These are phyloP conservation scores for Cyberlindnera amylophila DNA, from an alignment of 805 yeast genomes.

Conservation along the genomic window DNA sequence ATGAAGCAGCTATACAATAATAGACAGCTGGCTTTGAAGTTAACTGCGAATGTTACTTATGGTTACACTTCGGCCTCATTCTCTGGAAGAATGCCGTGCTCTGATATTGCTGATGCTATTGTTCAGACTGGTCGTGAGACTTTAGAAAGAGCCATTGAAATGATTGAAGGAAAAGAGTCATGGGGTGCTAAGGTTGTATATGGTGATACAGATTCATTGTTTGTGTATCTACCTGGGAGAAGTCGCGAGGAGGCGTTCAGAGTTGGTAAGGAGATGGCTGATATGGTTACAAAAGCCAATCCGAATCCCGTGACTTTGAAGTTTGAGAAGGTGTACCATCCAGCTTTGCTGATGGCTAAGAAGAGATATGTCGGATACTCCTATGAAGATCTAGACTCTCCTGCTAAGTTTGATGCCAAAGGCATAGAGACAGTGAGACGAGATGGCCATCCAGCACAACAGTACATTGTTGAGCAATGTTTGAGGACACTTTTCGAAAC, in stretches of 20 bases:
- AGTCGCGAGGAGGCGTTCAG: constrained; percentile 71
- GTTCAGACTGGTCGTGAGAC: constrained; percentile 90
- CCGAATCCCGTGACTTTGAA: constrained; percentile 82
- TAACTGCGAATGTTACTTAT: constrained; percentile 92
- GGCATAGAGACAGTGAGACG: constrained; percentile 94
- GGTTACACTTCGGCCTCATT: constrained; percentile 94
- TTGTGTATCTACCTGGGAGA: constrained; percentile 86
- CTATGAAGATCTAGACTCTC: constrained; percentile 48
- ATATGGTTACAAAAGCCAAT: constrained; percentile 53
- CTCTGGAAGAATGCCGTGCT: constrained; percentile 96
- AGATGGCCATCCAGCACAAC: constrained; percentile 94
- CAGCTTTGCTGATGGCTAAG: constrained; percentile 76
- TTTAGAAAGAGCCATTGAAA: constrained; percentile 60
- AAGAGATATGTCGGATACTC: constrained; percentile 89
- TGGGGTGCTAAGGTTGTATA: constrained; percentile 94
- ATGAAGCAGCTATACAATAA: constrained; percentile 59
- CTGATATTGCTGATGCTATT: constrained; percentile 92
- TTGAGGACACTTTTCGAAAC: constrained; percentile 70
- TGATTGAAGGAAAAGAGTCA: constrained; percentile 52
- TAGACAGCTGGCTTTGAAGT: constrained; percentile 80
- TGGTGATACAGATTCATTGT: constrained; percentile 94
- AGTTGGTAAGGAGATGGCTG: constrained; percentile 70
- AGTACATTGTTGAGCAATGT: constrained; percentile 69
- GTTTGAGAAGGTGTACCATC: constrained; percentile 91
- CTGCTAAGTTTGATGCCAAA: constrained; percentile 85